These are phyloP conservation scores for Protomyces inouyei DNA, from an alignment of 1,139 yeast species.

Conservation along the genomic window DNA sequence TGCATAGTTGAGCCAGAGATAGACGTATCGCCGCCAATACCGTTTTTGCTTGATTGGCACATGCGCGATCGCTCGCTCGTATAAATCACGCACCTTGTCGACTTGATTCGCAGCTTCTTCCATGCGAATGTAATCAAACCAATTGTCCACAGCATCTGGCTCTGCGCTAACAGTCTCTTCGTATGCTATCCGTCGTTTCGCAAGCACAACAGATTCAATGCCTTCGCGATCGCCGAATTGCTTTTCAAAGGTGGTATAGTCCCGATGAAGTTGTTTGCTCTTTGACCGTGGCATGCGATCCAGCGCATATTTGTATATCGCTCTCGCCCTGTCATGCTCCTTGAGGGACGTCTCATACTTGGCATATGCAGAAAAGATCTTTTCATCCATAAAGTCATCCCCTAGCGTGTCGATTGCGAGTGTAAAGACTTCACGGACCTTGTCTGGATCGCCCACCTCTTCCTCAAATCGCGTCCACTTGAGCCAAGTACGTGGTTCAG, in stretches of 20 bases:
- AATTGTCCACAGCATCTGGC: slow-evolving; percentile 63
- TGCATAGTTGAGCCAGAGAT: slow-evolving; percentile 65
- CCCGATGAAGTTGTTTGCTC: slow-evolving; percentile 45
- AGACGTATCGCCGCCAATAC: slow-evolving; percentile 65
- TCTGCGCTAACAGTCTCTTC: slow-evolving; percentile 47
- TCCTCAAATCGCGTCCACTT: slow-evolving; percentile 59
- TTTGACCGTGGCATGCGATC: slow-evolving; percentile 47
- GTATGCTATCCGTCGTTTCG: slow-evolving; percentile 55
- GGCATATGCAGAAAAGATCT: slow-evolving; percentile 55
- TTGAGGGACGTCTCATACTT: slow-evolving; percentile 62
- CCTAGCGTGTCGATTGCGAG: slow-evolving; percentile 56
- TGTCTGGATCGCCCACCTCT: slow-evolving; percentile 47
- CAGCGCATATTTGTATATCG: slow-evolving; percentile 55
- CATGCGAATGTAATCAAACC: slow-evolving; percentile 70
- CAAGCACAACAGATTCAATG: slow-evolving; percentile 50
- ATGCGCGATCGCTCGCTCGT: slow-evolving; percentile 49
- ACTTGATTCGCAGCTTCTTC: slow-evolving; percentile 41
- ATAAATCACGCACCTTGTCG: slow-evolving; percentile 40
- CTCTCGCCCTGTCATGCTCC: slow-evolving; percentile 63
- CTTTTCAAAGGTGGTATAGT: slow-evolving; percentile 59
- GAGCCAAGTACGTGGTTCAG: slow-evolving; percentile 59
- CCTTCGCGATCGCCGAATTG: slow-evolving; percentile 55
- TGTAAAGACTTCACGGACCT: slow-evolving; percentile 61
- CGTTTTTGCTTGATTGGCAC: slow-evolving; percentile 42
- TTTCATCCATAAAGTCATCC: slow-evolving; percentile 41